These are phyloP conservation scores for Lactifluus piperatus DNA, from an alignment of 768 basidiomycete species.

Conservation along the genomic window DNA sequence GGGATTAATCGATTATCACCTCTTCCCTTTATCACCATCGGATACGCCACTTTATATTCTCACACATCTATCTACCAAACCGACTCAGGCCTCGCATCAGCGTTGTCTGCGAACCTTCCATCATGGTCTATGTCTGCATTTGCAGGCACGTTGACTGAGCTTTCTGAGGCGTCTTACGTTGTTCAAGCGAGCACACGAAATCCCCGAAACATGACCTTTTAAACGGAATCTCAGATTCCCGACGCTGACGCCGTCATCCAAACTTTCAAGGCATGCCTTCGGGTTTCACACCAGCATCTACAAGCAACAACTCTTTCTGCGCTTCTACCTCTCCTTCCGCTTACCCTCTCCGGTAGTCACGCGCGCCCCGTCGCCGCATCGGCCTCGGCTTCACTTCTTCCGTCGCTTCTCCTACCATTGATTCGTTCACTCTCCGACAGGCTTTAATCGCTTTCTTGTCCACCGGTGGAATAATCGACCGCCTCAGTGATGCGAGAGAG, in stretches of 20 bases:
- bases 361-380: constrained; percentile 26
- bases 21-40: too few relatives aligned
- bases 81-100: too few relatives aligned
- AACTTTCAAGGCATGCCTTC: constrained; percentile 64
- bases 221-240: too few relatives aligned
- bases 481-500: constrained; percentile 72
- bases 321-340: constrained; percentile 56
- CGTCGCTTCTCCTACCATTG: constrained; percentile 36
- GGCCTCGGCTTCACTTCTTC: constrained; percentile 41
- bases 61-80: too few relatives aligned
- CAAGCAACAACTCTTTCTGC: constrained; percentile 67
- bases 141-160: too few relatives aligned
- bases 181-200: too few relatives aligned
- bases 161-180: too few relatives aligned
- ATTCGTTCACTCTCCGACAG: constrained; percentile 55
- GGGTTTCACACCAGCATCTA: constrained; percentile 75
- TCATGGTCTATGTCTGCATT: too few relatives aligned
- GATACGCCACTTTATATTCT: too few relatives aligned
- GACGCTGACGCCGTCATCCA: constrained; percentile 65
- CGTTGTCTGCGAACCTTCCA: too few relatives aligned
- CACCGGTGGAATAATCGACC: constrained; percentile 69
- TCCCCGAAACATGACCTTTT: too few relatives aligned
- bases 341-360: constrained; percentile 41
- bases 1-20: too few relatives aligned
- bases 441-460: constrained; percentile 62